Conservation (phyloP, 2,329 filamentous ascomycete genomes). For the Fusarium nodosum region DNA sequence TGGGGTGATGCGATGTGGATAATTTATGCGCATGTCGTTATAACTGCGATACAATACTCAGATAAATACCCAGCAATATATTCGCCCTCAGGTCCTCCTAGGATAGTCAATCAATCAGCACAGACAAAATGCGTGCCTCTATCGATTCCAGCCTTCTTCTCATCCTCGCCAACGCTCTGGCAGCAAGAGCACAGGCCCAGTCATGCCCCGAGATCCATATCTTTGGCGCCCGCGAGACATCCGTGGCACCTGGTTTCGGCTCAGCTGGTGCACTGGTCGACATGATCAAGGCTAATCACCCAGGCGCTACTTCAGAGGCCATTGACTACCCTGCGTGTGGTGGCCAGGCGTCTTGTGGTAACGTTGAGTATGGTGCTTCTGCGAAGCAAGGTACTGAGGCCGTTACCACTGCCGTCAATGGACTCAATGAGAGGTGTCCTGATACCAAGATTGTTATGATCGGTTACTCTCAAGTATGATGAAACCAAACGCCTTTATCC, state of each 20-base stretch:
- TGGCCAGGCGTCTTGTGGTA: conserved; percentile 69
- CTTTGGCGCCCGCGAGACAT: conserved; percentile 63
- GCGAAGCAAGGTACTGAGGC: conserved; percentile 69
- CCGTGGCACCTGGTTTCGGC: conserved; percentile 66
- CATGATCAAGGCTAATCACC: conserved; percentile 61
- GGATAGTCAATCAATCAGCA: neutral
- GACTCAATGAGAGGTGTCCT: conserved; percentile 69
- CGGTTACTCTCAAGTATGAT: conserved; percentile 70
- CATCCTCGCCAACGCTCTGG: conserved; percentile 19
- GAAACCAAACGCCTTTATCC: accelerated
- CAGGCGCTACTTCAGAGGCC: conserved; percentile 67
- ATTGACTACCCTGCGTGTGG: conserved; percentile 74
- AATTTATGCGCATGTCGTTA: conserved; percentile 5
- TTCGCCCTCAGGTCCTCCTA: neutral
- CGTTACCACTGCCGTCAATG: conserved; percentile 71
- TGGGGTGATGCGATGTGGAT: neutral
- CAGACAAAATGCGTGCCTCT: conserved; percentile 27
- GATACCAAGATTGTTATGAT: conserved; percentile 70
- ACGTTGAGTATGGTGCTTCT: conserved; percentile 71
- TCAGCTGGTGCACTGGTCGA: conserved; percentile 65
- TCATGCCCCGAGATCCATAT: conserved; percentile 60
- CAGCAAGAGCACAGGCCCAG: conserved; percentile 31
- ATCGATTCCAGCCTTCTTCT: conserved; percentile 20
- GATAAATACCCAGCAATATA: neutral
- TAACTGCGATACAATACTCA: accelerated